Base-by-base conservation (phyloP, 164 flowering plant species). In the Kingdonia uniflora region DNA sequence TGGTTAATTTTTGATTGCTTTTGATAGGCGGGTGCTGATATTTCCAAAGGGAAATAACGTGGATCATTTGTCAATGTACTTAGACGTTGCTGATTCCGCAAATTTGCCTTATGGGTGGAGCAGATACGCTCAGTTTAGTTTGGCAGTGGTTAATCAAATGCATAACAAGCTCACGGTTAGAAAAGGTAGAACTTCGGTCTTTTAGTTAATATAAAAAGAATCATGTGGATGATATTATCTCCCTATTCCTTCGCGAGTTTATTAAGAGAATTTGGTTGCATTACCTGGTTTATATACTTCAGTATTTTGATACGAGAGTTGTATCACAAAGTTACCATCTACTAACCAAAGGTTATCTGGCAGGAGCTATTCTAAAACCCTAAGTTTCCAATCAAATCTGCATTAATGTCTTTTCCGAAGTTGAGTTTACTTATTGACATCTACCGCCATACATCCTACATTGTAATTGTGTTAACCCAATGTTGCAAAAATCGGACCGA, bases 41-140 rank as follows among this genome's bases (percentile, higher is more conserved):
- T 85, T 82, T 57, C 89, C 95, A 0, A 82, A 85, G 42, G 95
- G 95, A 42, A 82, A 85, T 74, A 80, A 82, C 57, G 89, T 82
- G 62, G 88, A 80, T 57, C 79, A 80, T 58, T 61, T 85, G 69
- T 85, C 95, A 0, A 73, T 85, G 87, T 85, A 85, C 65, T 64
- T 85, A 54, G 89, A 85, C 67, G 89, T 82, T 48, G 95, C 87
- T 11, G 89, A 85, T 65, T 75, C 87, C 5, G 24, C 67, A 8
- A 70, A 62, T 24, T 63, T 85, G 67, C 89, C 87, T 19, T 82
- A 82, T 65, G 95, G 87, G 24, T 85, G 95, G 95, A 82, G 80
- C 66, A 79, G 95, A 75, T 77, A 79, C 59, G 87, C 88, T 2
- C 87, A 82, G 59, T 85, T 85, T 58, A 79, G 84, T 65, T 76